Base-by-base conservation (phyloP, 257 asterid genomes). In the Lavandula angustifolia region DNA sequence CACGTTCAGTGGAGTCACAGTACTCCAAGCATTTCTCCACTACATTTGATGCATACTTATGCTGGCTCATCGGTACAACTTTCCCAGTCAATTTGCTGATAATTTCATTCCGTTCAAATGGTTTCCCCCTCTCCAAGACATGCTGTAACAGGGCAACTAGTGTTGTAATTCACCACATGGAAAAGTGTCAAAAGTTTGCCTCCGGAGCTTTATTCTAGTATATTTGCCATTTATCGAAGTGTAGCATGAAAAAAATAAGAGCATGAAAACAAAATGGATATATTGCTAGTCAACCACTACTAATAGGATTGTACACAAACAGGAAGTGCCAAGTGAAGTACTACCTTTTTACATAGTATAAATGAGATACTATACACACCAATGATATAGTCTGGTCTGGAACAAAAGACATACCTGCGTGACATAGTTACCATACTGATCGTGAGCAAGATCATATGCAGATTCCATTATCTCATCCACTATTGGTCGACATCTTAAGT, bases 401-500 rank as follows among this genome's bases (percentile, higher is more conserved):
- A 55, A 61, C 38, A 47, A 40, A 73, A 66, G 54, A 66, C 75
- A 32, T 41, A 84, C 96, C 95, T 89, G 96, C 40, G 86, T 81
- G 60, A 89, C 96, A 69, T 89, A 89, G 70, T 89, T 89, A 59
- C 95, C 96, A 58, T 89, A 87, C 79, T 89, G 96, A 75, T 89
- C 94, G 47, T 87, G 96, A 68, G 95, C 96, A 59, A 89, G 92
- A 71, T 77, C 84, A 72, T 75, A 76, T 61, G 85, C 84, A 41
- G 95, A 81, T 63, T 81, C 95, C 77, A 90, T 80, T 46, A 90
- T 90, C 88, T 90, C 97, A 78, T 87, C 90, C 72, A 87, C 85
- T 77, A 90, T 79, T 40, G 85, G 82, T 67, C 75, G 87, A 67
- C 84, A 83, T 52, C 78, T 80, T 27, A 80, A 29, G 66, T 84